Base-by-base conservation (phyloP, 148 eudicot species). In the Pouteria glomerata region DNA sequence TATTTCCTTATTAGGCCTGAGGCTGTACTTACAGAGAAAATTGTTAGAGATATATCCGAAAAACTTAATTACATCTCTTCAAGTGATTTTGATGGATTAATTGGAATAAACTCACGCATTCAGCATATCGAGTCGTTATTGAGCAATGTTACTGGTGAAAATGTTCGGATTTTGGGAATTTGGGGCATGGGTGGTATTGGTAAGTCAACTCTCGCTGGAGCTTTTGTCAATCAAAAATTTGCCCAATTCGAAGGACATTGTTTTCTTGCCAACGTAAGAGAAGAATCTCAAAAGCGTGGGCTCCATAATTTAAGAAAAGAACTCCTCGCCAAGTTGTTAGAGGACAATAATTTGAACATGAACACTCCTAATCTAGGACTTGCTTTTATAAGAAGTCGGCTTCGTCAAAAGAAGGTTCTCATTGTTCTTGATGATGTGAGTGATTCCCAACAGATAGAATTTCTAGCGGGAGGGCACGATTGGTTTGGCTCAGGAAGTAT, bases 391-490 rank as follows among this genome's bases (percentile, higher is more conserved):
- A 48, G 12, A 14, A 7, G 18, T 6, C 4, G 52, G 52, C 52
- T 48, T 48, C 18, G 16, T 2, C 4, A 14, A 1, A 21, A 48
- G 34, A 70, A 34, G 27, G 73, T 70, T 18, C 50, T 70, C n/a
- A 16, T 56, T 21, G 73, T 70, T 70, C 63, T 70, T 55, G 73
- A 70, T 57, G 73, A 70, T 57, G 63, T 70, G n/a, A 27, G 56
- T 70, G 11, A 57, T 6, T 18, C 1, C 3, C 8, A 55, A 13
- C 73, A 70, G 4, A 11, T 57, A 55, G 51, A 55, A 26, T 8
- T 10, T 21, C 29, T 70, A 35, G 63, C 34, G 23, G 63, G 31
- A 35, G 27, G 21, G 45, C 63, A 23, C 21, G 63, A 70, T 0
- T 57, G 63, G 33, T 57, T 70, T 23, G 50, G 63, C 35, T 29